phyloP scores from a whole-genome alignment of 1,139 yeast genomes.

The Pichia sp. region DNA sequence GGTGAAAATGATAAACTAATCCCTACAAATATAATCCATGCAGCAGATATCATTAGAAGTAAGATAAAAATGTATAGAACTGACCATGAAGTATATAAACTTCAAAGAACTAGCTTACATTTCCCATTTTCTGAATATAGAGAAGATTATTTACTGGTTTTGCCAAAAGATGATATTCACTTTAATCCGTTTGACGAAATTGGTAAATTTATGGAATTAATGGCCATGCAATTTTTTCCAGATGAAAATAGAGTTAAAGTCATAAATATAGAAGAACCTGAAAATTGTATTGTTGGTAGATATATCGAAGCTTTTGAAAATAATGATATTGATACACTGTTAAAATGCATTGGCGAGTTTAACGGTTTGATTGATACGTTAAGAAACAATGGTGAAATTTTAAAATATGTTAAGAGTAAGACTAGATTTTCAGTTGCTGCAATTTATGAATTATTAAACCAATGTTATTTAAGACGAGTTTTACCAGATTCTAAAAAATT shows the following conservation, averaged over 20 bases:
- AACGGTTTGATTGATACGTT: slow-evolving; percentile 35
- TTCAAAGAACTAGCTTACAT: slow-evolving; percentile 29
- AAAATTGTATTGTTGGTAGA: slow-evolving; percentile 40
- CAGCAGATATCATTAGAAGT: slow-evolving; percentile 23
- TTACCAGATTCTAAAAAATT: slow-evolving; percentile 66
- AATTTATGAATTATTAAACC: slow-evolving; percentile 62
- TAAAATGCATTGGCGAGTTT: slow-evolving; percentile 35
- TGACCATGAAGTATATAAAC: slow-evolving; percentile 22
- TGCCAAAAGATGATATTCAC: slow-evolving; percentile 45
- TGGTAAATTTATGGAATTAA: slow-evolving; percentile 50
- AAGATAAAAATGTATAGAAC: slow-evolving; percentile 15
- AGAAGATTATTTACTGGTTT: slow-evolving; percentile 28
- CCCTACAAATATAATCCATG: slow-evolving; percentile 15
- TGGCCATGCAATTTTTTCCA: slow-evolving; percentile 42
- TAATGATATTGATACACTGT: slow-evolving; percentile 32
- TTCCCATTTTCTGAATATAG: slow-evolving; percentile 34
- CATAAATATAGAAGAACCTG: slow-evolving; percentile 36
- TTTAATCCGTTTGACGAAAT: slow-evolving; percentile 71
- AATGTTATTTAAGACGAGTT: slow-evolving; percentile 71
- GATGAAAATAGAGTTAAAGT: slow-evolving; percentile 34
- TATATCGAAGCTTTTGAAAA: slow-evolving; percentile 38
- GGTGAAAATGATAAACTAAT: slow-evolving; percentile 8
- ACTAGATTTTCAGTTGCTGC: slow-evolving; percentile 48
- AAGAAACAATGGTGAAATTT: slow-evolving; percentile 26
- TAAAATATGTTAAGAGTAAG: slow-evolving; percentile 34